Conservation (phyloP, 352 stramenopile genomes). For the Phytophthora ohioensis region DNA sequence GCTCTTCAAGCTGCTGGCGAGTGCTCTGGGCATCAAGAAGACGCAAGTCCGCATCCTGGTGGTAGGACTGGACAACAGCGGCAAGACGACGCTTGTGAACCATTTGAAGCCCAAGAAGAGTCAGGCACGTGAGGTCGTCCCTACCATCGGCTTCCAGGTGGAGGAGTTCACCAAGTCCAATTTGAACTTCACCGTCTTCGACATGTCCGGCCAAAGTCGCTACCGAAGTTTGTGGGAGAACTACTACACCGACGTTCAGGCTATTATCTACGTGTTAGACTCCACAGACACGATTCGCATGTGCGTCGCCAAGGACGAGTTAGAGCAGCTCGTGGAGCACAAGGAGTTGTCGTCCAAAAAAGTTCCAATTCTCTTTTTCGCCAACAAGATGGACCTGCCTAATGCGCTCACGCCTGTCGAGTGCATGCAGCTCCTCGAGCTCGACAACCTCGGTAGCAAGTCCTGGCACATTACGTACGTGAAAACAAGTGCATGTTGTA, state of each 20-base stretch:
- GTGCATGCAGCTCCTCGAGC: conserved; percentile 82
- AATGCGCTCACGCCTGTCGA: conserved; percentile 80
- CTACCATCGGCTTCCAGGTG: conserved; percentile 92
- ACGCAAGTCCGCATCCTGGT: conserved; percentile 89
- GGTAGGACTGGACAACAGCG: conserved; percentile 91
- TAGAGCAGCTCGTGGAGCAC: conserved; percentile 87
- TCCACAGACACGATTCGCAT: conserved; percentile 89
- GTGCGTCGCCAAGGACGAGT: conserved; percentile 88
- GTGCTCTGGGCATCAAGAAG: conserved; percentile 84
- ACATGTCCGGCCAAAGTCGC: conserved; percentile 90
- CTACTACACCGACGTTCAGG: conserved; percentile 86
- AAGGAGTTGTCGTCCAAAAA: conserved; percentile 77
- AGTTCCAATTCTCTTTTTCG: conserved; percentile 86
- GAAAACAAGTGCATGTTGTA: background rate
- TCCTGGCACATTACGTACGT: conserved; percentile 89
- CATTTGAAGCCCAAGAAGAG: conserved; percentile 92
- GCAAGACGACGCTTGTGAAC: conserved; percentile 94
- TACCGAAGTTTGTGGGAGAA: conserved; percentile 89
- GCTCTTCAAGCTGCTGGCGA: conserved; percentile 86
- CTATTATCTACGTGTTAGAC: conserved; percentile 93
- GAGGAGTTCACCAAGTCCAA: conserved; percentile 92
- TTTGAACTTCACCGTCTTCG: conserved; percentile 93
- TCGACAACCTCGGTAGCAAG: conserved; percentile 81
- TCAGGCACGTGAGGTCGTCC: conserved; percentile 84
- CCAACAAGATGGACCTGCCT: conserved; percentile 90